Base-by-base conservation (phyloP, 805 yeast genomes). In the Zygoascus biomembranicola region DNA sequence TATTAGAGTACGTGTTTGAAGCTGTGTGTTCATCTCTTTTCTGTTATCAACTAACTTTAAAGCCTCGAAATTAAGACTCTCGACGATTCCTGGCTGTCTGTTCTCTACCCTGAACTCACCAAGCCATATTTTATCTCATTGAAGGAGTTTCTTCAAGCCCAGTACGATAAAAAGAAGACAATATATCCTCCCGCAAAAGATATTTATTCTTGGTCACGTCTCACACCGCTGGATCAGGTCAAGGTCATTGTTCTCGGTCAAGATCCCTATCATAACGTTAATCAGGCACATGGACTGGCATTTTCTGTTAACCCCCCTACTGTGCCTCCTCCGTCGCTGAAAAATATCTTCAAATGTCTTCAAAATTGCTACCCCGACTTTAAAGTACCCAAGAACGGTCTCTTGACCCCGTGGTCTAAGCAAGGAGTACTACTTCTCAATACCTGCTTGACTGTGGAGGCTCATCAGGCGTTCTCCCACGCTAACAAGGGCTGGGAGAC, bases 281-380 rank as follows among this genome's bases (percentile, higher is more conserved):
- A 87, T 66, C 99, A 94, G 68, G 99, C 99, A 0, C 99, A 94
- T 64, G 99, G 99, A 0, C 72, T 94, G 31, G 98, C 99, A 2
- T 94, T 94, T 61, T 86, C 95, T 19, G 98, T 94, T 1, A 76
- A 81, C 53, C 85, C 86, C 32, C 95, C 96, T 1, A 83, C 89
- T 0, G 80, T 81, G 1, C 85, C 94, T 1, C 98, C 99, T 0
- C 94, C 95, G 1, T 89, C 97, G 1, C 73, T 94, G 54, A 74
- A 79, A 49, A 94, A 94, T 65, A 94, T 94, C 53, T 94, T 84
- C 73, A 92, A 89, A 63, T 83, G 88, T 18, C 69, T 94, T 13
- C 69, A 74, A 51, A 74, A 71, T 32, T 81, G 83, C 57, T 92
- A 83, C 61, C 86, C 95, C 0, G 81, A 81, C 11, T 90, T 87